Percentiles rank a stretch among this genome's conserved stretches.
Evolutionary conservation across 768 basidiomycete genomes (phyloP).

Genomic region (Termitomyces heimii): DNA sequence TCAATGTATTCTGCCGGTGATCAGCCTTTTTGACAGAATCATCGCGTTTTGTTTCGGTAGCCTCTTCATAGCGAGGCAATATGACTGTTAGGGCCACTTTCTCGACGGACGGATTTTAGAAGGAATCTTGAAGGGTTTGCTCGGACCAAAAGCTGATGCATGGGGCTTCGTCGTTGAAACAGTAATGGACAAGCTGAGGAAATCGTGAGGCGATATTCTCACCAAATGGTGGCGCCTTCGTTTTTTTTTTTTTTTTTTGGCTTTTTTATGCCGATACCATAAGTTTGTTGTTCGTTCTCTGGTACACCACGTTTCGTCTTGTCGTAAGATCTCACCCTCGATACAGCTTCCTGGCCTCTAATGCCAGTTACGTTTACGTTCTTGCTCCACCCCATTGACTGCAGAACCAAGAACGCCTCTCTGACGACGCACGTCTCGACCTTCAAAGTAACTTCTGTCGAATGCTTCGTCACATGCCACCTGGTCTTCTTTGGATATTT

Average conservation of each 20-base stretch:
- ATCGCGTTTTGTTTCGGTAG: background rate
- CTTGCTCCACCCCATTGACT: background rate
- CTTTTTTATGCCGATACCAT: slow-evolving; percentile 21
- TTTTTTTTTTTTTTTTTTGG: too few species aligned
- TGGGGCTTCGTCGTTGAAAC: slow-evolving; percentile 41
- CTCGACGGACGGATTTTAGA: slow-evolving; percentile 15
- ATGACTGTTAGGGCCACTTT: background rate
- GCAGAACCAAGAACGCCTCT: background rate
- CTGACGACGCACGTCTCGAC: slow-evolving; percentile 8
- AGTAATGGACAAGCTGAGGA: background rate
- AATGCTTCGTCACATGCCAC: slow-evolving; percentile 42
- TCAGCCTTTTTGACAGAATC: background rate
- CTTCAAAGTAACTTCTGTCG: slow-evolving; percentile 23
- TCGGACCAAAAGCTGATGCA: slow-evolving; percentile 31
- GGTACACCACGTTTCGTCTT: slow-evolving; percentile 8
- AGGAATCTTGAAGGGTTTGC: slow-evolving; percentile 47
- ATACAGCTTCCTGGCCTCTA: background rate
- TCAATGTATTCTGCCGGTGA: background rate
- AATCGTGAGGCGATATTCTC: background rate
- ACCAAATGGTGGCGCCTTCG: slow-evolving; percentile 28
- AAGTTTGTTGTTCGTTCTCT: slow-evolving; percentile 1
- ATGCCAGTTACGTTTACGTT: background rate
- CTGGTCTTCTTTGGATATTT: slow-evolving; percentile 68
- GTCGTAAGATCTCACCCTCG: slow-evolving; percentile 3
- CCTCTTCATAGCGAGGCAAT: background rate